Percentiles rank a stretch among this genome's conserved stretches.
phyloP scores from a whole-genome alignment of 352 stramenopile genomes.

The Globisporangium solare region DNA sequence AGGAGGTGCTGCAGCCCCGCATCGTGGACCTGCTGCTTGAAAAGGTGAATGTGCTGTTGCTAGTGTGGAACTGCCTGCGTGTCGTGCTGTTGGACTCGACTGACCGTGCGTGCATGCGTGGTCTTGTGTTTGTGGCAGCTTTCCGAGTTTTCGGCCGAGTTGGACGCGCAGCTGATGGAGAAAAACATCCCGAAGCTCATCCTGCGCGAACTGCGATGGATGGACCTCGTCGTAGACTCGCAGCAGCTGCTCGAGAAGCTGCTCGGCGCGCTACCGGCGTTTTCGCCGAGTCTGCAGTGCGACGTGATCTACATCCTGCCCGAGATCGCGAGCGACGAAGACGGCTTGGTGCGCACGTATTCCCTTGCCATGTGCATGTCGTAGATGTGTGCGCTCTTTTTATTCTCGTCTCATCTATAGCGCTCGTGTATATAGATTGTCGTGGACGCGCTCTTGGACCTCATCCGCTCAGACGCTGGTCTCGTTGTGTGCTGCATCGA shows the following conservation, averaged over 20 bases:
- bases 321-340: slow-evolving; percentile 50
- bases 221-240: slow-evolving; percentile 46
- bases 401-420: too few relatives aligned
- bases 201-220: slow-evolving; percentile 57
- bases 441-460: slow-evolving; percentile 45
- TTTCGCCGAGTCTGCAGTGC: slow-evolving; percentile 38
- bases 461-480: slow-evolving; percentile 39
- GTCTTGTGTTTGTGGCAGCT: slow-evolving; percentile 12
- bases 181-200: slow-evolving; percentile 58
- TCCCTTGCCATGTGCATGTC: neutral
- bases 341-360: slow-evolving; percentile 19
- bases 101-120: too few relatives aligned
- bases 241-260: slow-evolving; percentile 48
- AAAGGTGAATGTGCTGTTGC: slow-evolving; percentile 20
- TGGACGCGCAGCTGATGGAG: slow-evolving; percentile 35
- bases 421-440: slow-evolving; percentile 37
- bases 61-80: neutral
- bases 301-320: slow-evolving; percentile 69
- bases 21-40: slow-evolving; percentile 51
- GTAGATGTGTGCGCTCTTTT: neutral
- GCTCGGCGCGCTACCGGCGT: slow-evolving; percentile 35
- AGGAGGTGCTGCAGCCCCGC: slow-evolving; percentile 39
- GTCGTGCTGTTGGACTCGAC: neutral
- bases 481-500: slow-evolving; percentile 59
- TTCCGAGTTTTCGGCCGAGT: slow-evolving; percentile 35